Conservation (phyloP, 495 filamentous ascomycete species). For the Xylaria intraflava region DNA sequence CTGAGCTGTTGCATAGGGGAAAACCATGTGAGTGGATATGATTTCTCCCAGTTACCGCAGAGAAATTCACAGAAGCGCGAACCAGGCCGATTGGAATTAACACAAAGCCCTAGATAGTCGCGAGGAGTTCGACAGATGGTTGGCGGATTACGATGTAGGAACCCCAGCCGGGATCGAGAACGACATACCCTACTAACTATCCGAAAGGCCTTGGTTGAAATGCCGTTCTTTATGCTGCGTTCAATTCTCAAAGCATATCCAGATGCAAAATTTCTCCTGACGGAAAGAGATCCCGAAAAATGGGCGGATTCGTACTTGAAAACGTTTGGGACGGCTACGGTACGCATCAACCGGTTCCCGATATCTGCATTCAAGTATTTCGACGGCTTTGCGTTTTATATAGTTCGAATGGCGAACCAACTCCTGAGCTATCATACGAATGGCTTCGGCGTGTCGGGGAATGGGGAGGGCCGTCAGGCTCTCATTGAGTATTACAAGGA, state of each 20-base stretch:
- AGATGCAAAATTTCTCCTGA: constrained; percentile 28
- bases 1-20: constrained; percentile 19
- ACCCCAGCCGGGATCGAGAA: not conserved
- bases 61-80: not conserved
- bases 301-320: constrained; percentile 24
- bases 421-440: constrained; percentile 11
- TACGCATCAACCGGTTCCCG: constrained; percentile 7
- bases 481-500: constrained; percentile 21
- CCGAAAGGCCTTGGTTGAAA: constrained; percentile 23
- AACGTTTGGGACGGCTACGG: constrained; percentile 14
- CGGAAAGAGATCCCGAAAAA: constrained; percentile 27
- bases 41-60: not conserved
- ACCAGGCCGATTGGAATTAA: not conserved
- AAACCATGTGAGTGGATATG: constrained; percentile 18
- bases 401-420: constrained; percentile 3
- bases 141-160: constrained; percentile 28
- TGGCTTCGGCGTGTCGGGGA: constrained; percentile 7
- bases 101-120: constrained; percentile 17
- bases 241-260: constrained; percentile 23
- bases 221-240: constrained; percentile 26
- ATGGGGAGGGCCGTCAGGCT: constrained; percentile 10
- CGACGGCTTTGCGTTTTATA: constrained; percentile 10
- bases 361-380: constrained; percentile 21
- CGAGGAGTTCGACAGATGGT: constrained; percentile 29
- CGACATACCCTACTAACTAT: not conserved